Evolutionary conservation across 148 eudicot species (phyloP), one percentile per base, ranked within the genome.

Genomic region (Dysphania ambrosioides): DNA sequence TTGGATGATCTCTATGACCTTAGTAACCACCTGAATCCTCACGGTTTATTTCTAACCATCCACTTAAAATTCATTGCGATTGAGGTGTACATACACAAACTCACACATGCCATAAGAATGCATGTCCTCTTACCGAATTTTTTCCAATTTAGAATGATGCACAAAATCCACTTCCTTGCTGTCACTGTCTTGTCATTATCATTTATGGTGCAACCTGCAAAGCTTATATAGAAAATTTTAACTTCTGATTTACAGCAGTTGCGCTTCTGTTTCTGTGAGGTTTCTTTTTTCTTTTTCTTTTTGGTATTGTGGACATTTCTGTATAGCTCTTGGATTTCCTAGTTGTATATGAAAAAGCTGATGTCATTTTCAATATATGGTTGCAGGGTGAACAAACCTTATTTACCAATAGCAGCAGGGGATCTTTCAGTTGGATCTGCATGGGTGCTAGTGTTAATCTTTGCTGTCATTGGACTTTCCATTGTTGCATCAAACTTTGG

Each of bases 361-460:
- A 66, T 53, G 65, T 21, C 23, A 24, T 49, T 74, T 62, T 49
- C 21, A 11, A 32, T 27, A 44, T 38, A 27, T 47, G 32, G 59
- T 79, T 80, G 79, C 89, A 94, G 98, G 90, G 97, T 94, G 71
- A 94, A 94, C 85, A 94, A 94, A 76, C 98, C 98, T 26, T 94
- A 91, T 83, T 82, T 94, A 82, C 98, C 98, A 24, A 91, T 94
- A 81, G 98, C 98, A 69, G 96, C 98, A 24, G 98, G 98, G 60
- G 97, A 94, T 88, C 98, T 94, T 78, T 94, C 98, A 36, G 96
- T 90, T 61, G 85, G 87, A 44, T 90, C 93, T 71, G 98, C 98
- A 63, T 94, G 98, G 98, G 63, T 91, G 74, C 80, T 94, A 76
- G 98, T 94, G 84, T 47, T 86, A 80, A 51, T 74, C 72, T 93